phyloP scores from a whole-genome alignment of 140 eudicot genomes.

The Oenanthe javanica region DNA sequence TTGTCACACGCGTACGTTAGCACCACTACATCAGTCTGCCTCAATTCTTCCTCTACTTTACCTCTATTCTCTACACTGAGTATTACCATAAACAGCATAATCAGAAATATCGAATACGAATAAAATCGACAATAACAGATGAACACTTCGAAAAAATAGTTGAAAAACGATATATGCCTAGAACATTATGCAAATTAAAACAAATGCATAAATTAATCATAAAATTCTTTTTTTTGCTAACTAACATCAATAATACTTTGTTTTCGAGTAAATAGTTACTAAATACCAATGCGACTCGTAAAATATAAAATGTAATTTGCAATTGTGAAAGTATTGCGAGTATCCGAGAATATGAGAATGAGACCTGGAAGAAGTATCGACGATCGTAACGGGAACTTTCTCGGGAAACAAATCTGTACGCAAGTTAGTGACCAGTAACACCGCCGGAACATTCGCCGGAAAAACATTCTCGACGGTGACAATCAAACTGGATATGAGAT shows the following conservation, averaged over 20 bases:
- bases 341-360: background rate
- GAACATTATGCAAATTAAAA: too few species aligned
- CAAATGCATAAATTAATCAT: too few species aligned
- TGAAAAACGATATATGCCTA: too few species aligned
- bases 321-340: background rate
- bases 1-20: conserved; percentile 91
- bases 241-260: too few species aligned
- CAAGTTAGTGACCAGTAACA: conserved; percentile 38
- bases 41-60: conserved; percentile 73
- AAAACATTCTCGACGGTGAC: conserved; percentile 39
- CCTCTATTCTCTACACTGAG: conserved; percentile 63
- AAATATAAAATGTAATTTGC: too few species aligned
- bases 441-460: conserved; percentile 38
- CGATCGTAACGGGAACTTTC: conserved; percentile 6
- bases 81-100: background rate
- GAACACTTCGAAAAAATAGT: background rate
- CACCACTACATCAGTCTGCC: conserved; percentile 84
- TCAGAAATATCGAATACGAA: background rate
- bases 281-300: too few species aligned
- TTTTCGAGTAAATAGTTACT: background rate
- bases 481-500: conserved; percentile 16
- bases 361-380: conserved; percentile 14
- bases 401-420: background rate
- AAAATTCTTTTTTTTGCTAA: too few species aligned
- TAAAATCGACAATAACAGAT: background rate